phyloP scores from a whole-genome alignment of 768 basidiomycete species.

The Hygrocybe coccinea region DNA sequence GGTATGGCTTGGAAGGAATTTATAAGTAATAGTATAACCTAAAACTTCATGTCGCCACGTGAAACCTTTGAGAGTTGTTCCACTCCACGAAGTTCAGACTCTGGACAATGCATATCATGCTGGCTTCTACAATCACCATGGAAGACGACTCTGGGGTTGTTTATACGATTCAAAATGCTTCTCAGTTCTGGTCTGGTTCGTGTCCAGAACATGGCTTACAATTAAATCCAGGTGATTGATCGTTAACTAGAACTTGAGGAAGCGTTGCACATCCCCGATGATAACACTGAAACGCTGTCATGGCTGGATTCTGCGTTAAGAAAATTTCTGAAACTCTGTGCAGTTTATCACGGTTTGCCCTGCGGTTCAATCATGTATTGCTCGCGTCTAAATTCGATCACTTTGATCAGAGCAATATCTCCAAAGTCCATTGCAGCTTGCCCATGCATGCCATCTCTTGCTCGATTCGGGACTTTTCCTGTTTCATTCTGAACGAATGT shows the following conservation, averaged over 20 bases:
- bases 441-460: constrained; percentile 74
- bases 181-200: constrained; percentile 89
- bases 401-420: constrained; percentile 67
- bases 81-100: too few species aligned
- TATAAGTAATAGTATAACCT: too few species aligned
- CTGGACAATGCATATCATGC: not conserved
- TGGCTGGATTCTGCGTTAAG: constrained; percentile 74
- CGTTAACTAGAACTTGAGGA: constrained; percentile 77
- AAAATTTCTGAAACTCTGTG: constrained; percentile 73
- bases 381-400: constrained; percentile 9
- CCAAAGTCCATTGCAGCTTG: constrained; percentile 74
- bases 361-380: not conserved
- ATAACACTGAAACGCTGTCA: constrained; percentile 59
- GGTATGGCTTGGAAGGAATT: not conserved
- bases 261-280: constrained; percentile 59
- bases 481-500: constrained; percentile 91
- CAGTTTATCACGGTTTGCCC: constrained; percentile 59
- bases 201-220: constrained; percentile 3
- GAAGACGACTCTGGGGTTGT: constrained; percentile 74
- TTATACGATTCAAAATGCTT: constrained; percentile 76
- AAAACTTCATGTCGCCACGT: too few species aligned
- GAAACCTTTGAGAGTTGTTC: too few species aligned
- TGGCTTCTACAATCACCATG: constrained; percentile 34
- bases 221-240: not conserved
- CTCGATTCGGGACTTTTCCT: constrained; percentile 82